Conservation (phyloP, 2,329 filamentous ascomycete species). For the Xylariaceae sp. region DNA sequence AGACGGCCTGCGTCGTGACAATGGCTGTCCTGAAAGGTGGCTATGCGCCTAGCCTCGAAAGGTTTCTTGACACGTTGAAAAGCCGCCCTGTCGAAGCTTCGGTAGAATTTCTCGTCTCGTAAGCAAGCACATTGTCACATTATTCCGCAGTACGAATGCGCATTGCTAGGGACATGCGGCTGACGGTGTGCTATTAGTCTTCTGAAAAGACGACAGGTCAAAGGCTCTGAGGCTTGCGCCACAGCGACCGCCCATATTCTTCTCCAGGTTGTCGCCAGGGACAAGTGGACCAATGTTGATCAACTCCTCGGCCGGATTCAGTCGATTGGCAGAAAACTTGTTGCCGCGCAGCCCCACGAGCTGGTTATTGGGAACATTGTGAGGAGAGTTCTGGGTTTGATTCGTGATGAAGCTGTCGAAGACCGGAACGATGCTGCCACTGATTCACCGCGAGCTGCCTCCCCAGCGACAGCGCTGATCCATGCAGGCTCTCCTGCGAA, state of each 20-base stretch:
- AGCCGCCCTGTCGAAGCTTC: constrained; percentile 72
- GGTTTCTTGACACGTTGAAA: constrained; percentile 76
- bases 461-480: constrained; percentile 5
- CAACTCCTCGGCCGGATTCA: constrained; percentile 77
- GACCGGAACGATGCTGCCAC: constrained; percentile 62
- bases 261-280: constrained; percentile 77
- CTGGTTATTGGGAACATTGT: constrained; percentile 94
- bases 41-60: constrained; percentile 68
- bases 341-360: constrained; percentile 81
- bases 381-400: constrained; percentile 80
- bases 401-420: constrained; percentile 85
- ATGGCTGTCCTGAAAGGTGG: constrained; percentile 58
- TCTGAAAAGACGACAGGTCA: constrained; percentile 86
- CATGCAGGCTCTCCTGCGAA: constrained; percentile 20
- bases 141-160: neutral
- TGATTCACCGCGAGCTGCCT: constrained; percentile 48
- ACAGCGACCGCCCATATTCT: constrained; percentile 87
- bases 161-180: constrained; percentile 1
- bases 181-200: constrained; percentile 52
- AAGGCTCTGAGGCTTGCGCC: constrained; percentile 81
- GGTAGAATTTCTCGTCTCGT: constrained; percentile 81
- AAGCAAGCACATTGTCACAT: constrained; percentile 30
- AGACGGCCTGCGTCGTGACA: neutral
- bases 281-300: constrained; percentile 71
- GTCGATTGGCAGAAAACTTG: constrained; percentile 70